Conservation (phyloP, 768 basidiomycete genomes). For the Grammothele lineata region DNA sequence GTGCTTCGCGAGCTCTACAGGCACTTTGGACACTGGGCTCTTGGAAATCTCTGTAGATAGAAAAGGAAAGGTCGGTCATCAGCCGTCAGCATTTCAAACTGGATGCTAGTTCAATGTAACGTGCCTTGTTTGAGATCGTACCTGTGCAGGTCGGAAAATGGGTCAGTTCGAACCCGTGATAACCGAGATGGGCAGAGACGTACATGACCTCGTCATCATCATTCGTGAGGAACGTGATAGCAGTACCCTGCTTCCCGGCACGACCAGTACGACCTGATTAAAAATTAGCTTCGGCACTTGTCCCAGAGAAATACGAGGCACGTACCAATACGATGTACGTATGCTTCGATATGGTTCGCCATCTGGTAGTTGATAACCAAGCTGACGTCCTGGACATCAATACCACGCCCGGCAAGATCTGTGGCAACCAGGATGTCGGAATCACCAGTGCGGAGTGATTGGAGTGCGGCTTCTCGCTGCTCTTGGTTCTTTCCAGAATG, state of each 20-base stretch:
- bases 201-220: slow-evolving; percentile 98
- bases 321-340: slow-evolving; percentile 95
- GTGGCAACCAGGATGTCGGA: slow-evolving; percentile 92
- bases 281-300: neutral
- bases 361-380: slow-evolving; percentile 98
- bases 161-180: slow-evolving; percentile 12
- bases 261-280: slow-evolving; percentile 87
- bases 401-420: slow-evolving; percentile 96
- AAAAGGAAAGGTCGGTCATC: neutral
- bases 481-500: slow-evolving; percentile 99
- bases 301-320: slow-evolving; percentile 2
- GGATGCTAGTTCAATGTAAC: slow-evolving; percentile 19
- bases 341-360: slow-evolving; percentile 93
- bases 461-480: slow-evolving; percentile 90
- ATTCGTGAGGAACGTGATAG: slow-evolving; percentile 95
- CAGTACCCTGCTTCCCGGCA: slow-evolving; percentile 89
- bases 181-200: slow-evolving; percentile 26
- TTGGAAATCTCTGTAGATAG: slow-evolving; percentile 75
- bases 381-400: slow-evolving; percentile 96
- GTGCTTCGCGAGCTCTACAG: slow-evolving; percentile 85
- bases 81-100: slow-evolving; percentile 4
- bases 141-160: slow-evolving; percentile 39
- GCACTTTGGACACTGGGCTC: slow-evolving; percentile 88
- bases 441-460: slow-evolving; percentile 80
- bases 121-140: slow-evolving; percentile 93